A percentile compares a stretch with the other conserved stretches of the same genome.
Evolutionary conservation across 345 rosid species (phyloP).

Genomic region (Boechera retrofracta): DNA sequence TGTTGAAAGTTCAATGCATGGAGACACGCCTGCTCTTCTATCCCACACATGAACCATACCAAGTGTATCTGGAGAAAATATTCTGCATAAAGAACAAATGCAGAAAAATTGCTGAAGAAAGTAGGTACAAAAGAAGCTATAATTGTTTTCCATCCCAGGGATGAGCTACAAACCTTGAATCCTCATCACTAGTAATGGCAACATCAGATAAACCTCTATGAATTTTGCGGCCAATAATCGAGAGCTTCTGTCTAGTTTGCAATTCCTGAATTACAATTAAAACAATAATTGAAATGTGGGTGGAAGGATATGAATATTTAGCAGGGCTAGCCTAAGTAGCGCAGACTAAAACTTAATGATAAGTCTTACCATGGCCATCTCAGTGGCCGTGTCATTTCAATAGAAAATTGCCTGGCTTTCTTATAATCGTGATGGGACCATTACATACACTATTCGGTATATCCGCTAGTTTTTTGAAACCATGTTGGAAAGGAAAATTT

Average conservation of each 20-base stretch:
- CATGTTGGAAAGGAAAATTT: not conserved
- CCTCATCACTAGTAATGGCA: conserved; percentile 59
- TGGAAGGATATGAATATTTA: conserved; percentile 14
- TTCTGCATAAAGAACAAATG: conserved; percentile 50
- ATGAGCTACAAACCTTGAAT: conserved; percentile 61
- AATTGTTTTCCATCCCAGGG: conserved; percentile 26
- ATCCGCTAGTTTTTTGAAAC: not conserved
- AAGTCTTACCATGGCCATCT: conserved; percentile 7
- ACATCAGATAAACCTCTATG: conserved; percentile 72
- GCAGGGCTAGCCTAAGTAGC: conserved; percentile 24
- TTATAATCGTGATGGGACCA: conserved; percentile 13
- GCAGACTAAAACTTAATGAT: conserved; percentile 10
- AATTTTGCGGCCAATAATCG: conserved; percentile 58
- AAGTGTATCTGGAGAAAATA: conserved; percentile 73
- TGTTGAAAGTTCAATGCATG: conserved; percentile 70
- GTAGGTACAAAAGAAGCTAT: conserved; percentile 22
- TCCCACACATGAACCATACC: conserved; percentile 86
- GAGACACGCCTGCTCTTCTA: conserved; percentile 65
- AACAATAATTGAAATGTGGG: conserved; percentile 23
- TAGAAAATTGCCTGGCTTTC: not conserved
- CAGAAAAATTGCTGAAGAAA: conserved; percentile 26
- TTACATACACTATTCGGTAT: not conserved
- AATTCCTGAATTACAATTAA: conserved; percentile 59
- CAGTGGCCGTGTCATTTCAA: not conserved
- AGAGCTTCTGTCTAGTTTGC: conserved; percentile 55